These are phyloP conservation scores for Aureobasidium leucospermi DNA, from an alignment of 2,329 filamentous ascomycete species.

Conservation along the genomic window DNA sequence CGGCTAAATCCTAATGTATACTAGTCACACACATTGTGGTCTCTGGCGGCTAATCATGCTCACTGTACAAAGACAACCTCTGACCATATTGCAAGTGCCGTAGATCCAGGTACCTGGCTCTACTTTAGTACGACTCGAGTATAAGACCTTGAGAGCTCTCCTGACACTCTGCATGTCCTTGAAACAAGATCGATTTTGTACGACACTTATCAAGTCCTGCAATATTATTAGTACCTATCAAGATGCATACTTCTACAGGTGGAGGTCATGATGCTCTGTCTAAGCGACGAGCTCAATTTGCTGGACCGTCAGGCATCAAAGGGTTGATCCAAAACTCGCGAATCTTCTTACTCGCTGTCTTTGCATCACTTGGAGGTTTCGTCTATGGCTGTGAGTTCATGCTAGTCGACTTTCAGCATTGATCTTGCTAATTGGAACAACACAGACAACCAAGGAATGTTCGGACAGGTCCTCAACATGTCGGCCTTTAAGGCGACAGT, in stretches of 20 bases:
- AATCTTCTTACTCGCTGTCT: constrained; percentile 21
- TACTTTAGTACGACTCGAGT: neutral
- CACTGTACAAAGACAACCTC: constrained; percentile 1
- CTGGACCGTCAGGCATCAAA: constrained; percentile 20
- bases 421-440: neutral
- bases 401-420: neutral
- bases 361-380: constrained; percentile 23
- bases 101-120: constrained; percentile 7
- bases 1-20: constrained; percentile 11
- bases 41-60: constrained; percentile 4
- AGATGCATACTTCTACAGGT: constrained; percentile 4
- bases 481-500: constrained; percentile 17
- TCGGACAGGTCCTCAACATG: constrained; percentile 22
- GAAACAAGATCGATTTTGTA: neutral
- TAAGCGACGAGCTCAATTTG: constrained; percentile 19
- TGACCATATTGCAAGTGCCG: constrained; percentile 3
- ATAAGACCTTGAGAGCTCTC: neutral
- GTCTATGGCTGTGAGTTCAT: constrained; percentile 22
- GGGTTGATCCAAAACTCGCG: constrained; percentile 20
- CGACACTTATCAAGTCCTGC: neutral
- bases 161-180: neutral
- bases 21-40: neutral
- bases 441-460: constrained; percentile 23
- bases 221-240: neutral
- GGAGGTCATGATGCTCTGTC: constrained; percentile 16